Conservation (phyloP, 768 basidiomycete species). For the Rubroboletus satanas region DNA sequence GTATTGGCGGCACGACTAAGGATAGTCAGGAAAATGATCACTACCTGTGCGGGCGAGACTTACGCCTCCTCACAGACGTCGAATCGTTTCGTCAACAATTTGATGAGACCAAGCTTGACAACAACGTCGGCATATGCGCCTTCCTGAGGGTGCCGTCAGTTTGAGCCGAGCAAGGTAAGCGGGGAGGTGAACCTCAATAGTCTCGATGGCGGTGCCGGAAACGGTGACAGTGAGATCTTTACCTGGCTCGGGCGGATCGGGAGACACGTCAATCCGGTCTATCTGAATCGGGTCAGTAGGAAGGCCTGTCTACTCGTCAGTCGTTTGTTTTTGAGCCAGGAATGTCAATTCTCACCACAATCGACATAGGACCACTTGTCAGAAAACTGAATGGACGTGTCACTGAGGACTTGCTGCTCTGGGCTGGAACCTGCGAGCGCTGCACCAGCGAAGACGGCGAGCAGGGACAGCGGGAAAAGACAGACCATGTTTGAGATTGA, state of each 20-base stretch:
- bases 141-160: conserved; percentile 49
- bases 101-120: conserved; percentile 93
- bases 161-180: neutral
- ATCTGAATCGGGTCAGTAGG: conserved; percentile 52
- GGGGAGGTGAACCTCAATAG: conserved; percentile 55
- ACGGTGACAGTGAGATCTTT: conserved; percentile 84
- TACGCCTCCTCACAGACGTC: conserved; percentile 95
- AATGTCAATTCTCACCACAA: conserved; percentile 60
- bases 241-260: conserved; percentile 90
- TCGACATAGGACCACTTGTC: conserved; percentile 62
- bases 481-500: conserved; percentile 28
- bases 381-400: conserved; percentile 31
- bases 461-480: conserved; percentile 23
- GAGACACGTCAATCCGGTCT: conserved; percentile 65
- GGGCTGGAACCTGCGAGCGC: conserved; percentile 21
- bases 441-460: conserved; percentile 25
- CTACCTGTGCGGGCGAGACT: conserved; percentile 26
- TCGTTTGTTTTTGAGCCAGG: neutral
- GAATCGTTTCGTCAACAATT: conserved; percentile 77
- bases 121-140: conserved; percentile 87
- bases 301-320: conserved; percentile 37
- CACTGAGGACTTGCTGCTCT: conserved; percentile 33
- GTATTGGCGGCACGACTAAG: conserved; percentile 70
- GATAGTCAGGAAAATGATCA: conserved; percentile 1
- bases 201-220: conserved; percentile 50